Evolutionary conservation across 805 yeast species (phyloP).

Genomic region (Lipomyces orientalis): DNA sequence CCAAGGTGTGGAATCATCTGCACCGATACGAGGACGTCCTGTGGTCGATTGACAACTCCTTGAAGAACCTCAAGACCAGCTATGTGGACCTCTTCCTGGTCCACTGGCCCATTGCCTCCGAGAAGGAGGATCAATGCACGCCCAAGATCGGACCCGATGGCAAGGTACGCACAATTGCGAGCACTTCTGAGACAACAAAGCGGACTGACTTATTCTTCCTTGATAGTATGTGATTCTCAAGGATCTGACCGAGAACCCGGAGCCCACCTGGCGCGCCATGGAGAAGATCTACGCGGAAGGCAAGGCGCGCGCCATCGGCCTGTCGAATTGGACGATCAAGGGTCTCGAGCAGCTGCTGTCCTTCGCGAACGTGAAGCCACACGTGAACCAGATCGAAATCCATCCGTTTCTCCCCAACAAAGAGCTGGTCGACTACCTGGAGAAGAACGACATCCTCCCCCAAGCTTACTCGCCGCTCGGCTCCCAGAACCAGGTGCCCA

Average conservation of each 20-base stretch:
- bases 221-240: conserved; percentile 9
- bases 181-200: conserved; percentile 6
- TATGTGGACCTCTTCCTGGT: conserved; percentile 78
- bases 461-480: conserved; percentile 85
- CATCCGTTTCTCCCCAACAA: conserved; percentile 75
- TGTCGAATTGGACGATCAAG: conserved; percentile 67
- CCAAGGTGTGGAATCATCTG: conserved; percentile 48
- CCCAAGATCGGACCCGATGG: conserved; percentile 48
- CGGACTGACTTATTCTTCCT: conserved; percentile 11
- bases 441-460: conserved; percentile 57
- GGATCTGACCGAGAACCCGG: conserved; percentile 12
- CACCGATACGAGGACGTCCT: conserved; percentile 46
- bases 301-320: conserved; percentile 68
- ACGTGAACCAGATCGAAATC: conserved; percentile 74
- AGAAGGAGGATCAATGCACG: conserved; percentile 66
- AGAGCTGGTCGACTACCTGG: conserved; percentile 60
- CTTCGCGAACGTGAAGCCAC: conserved; percentile 62
- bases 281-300: conserved; percentile 58
- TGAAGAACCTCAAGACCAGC: conserved; percentile 67
- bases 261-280: conserved; percentile 62
- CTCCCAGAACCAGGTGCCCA: conserved; percentile 52
- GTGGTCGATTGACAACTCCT: conserved; percentile 56
- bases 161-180: conserved; percentile 45
- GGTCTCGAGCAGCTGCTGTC: conserved; percentile 27
- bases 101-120: conserved; percentile 83